These are phyloP conservation scores for Cyclotella cryptica DNA, from an alignment of 108 stramenopile species.

Conservation along the genomic window DNA sequence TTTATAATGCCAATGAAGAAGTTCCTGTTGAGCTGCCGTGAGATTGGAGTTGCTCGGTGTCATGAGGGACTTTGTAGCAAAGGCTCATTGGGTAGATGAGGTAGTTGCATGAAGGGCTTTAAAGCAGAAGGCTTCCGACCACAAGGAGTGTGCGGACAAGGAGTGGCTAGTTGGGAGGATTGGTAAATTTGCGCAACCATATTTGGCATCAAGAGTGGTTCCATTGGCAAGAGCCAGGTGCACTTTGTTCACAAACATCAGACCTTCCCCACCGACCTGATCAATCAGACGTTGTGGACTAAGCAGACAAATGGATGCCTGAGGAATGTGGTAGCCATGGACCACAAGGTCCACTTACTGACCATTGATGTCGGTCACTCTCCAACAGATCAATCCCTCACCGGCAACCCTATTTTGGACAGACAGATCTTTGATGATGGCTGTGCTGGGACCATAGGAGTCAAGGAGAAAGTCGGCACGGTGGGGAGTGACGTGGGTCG, in stretches of 20 bases:
- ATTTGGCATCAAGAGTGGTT: no score
- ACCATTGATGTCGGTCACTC: no score
- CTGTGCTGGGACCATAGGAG: not conserved
- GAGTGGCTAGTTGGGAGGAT: no score
- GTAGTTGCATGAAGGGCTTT: not conserved
- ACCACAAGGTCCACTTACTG: no score
- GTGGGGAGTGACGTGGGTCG: not conserved
- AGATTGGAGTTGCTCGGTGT: not conserved
- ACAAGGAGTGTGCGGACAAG: no score
- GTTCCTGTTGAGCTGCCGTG: not conserved
- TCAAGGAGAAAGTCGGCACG: not conserved
- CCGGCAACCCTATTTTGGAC: not conserved
- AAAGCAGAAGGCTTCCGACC: no score
- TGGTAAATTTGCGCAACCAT: no score
- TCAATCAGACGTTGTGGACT: no score
- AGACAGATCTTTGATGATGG: not conserved
- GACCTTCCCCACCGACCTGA: not conserved
- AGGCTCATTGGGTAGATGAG: not conserved
- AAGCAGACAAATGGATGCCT: no score
- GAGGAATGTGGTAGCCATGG: no score
- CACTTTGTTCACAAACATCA: no score
- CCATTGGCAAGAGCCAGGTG: no score
- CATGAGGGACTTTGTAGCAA: not conserved
- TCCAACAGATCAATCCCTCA: not conserved
- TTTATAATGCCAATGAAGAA: constrained; percentile 18